A percentile compares a stretch with the other conserved stretches of the same genome.
Conservation (phyloP, 1,284 basidiomycete species). For the Sporisorium reilianum region DNA sequence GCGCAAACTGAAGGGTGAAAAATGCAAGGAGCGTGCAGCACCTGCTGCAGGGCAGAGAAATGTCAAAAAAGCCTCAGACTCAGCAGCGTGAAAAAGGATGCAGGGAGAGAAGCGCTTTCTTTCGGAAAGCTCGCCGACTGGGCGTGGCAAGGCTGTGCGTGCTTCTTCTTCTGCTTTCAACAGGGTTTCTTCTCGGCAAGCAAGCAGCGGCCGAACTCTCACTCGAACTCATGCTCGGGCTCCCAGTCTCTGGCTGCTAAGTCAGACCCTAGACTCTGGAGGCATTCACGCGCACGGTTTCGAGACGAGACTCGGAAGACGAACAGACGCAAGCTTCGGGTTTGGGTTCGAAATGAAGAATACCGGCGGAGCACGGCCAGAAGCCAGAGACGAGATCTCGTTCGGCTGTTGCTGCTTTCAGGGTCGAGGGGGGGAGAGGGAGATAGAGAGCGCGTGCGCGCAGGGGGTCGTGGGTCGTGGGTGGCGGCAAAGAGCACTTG, state of each 20-base stretch:
- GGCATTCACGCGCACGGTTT: not conserved
- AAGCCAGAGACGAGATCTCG: not conserved
- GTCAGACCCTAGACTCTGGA: not conserved
- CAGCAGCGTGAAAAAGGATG: slow-evolving; percentile 10
- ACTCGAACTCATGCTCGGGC: not conserved
- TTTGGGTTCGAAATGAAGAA: not conserved
- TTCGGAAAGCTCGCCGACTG: slow-evolving; percentile 2
- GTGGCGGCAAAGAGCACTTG: too few species aligned
- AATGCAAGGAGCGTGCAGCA: slow-evolving; percentile 11
- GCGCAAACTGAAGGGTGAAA: slow-evolving; percentile 17
- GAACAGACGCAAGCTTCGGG: too few species aligned
- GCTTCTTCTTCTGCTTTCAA: too few species aligned
- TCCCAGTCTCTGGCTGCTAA: not conserved
- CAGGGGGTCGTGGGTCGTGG: too few species aligned
- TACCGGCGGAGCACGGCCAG: slow-evolving; percentile 1
- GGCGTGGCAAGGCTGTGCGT: not conserved
- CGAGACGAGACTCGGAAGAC: not conserved
- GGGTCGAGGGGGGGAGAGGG: too few species aligned
- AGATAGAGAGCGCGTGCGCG: too few species aligned
- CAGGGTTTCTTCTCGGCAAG: too few species aligned
- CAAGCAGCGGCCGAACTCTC: not conserved
- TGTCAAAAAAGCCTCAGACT: too few species aligned
- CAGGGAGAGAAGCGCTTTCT: not conserved
- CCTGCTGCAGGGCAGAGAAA: not conserved
- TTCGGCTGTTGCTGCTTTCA: not conserved